phyloP scores from a whole-genome alignment of 2,329 filamentous ascomycete species.

The Seiridium unicorne region DNA sequence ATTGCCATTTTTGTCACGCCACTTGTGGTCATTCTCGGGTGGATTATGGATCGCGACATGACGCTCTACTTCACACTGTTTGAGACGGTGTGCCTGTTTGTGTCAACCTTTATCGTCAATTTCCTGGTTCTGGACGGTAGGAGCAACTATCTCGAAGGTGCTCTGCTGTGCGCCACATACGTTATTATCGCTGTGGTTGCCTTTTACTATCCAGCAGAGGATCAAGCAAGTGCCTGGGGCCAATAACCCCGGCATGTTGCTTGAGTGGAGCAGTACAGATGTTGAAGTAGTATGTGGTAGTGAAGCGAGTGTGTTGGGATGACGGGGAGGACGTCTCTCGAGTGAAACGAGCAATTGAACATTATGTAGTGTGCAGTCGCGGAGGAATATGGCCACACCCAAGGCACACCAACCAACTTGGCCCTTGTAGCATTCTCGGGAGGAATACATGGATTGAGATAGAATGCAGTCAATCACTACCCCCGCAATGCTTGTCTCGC shows the following conservation, averaged over 20 bases:
- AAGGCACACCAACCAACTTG: slow-evolving; percentile 5
- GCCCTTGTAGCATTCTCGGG: background rate
- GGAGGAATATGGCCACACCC: background rate
- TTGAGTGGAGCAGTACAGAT: background rate
- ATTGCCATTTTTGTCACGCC: slow-evolving; percentile 72
- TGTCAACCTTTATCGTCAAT: slow-evolving; percentile 82
- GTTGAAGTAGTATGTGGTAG: background rate
- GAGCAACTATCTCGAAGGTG: slow-evolving; percentile 84
- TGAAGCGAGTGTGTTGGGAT: background rate
- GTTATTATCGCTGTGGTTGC: slow-evolving; percentile 66
- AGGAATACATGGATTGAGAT: background rate
- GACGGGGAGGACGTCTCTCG: no score
- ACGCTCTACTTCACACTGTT: slow-evolving; percentile 84
- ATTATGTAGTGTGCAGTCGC: background rate
- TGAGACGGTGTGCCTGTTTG: slow-evolving; percentile 83
- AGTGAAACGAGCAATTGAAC: no score
- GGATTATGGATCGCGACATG: slow-evolving; percentile 68
- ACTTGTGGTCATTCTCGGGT: slow-evolving; percentile 69
- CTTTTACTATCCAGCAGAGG: slow-evolving; percentile 61
- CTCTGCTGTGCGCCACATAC: slow-evolving; percentile 64
- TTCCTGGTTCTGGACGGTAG: slow-evolving; percentile 83
- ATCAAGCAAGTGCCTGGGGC: slow-evolving; percentile 40
- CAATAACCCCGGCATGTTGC: slow-evolving; percentile 11
- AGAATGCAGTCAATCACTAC: background rate
- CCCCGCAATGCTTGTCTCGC: background rate